Base-by-base conservation (phyloP, 208 protist species). In the Blastocrithidia nonstop region DNA sequence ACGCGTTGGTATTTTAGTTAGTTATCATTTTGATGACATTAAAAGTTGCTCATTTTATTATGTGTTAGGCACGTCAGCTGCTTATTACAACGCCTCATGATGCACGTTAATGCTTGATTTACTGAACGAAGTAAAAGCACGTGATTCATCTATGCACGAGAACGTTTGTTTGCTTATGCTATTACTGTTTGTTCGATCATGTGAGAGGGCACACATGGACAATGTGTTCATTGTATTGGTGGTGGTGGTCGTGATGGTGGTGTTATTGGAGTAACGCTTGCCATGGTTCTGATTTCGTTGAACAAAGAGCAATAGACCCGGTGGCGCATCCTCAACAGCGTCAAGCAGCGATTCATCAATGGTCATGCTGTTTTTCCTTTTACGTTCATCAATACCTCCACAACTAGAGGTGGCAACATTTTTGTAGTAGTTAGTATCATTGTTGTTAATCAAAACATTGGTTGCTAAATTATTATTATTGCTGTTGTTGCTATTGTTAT, bases 401-500 rank as follows among this genome's bases (percentile, higher is more conserved):
- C 11, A 11, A 35, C 29, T n/a, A 35, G 11, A 11, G 29, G 11
- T n/a, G 11, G 29, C 29, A 35, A 35, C 29, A n/a, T n/a, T n/a
- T 11, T n/a, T 35, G 29, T 35, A 15, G 29, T 35, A 11, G 29
- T 11, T 35, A n/a, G 29, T 35, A n/a, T 35, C 29, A n/a, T 35
- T n/a, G n/a, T 11, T n/a, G 29, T n/a, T 35, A n/a, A n/a, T 35
- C 11, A n/a, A 11, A n/a, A 35, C 29, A 35, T 11, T 35, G 29
- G 29, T 35, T n/a, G 29, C 9, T 6, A 4, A 6, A 41, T 20
- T 41, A 9, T 6, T 16, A 20, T 24, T 5, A 5, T 13, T 4
- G 22, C 44, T 27, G 25, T 32, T 19, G 8, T 4, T 49, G 5
- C 26, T 49, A 13, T 49, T 49, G 22, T 26, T 49, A 32, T 26